A percentile compares a stretch with the other conserved stretches of the same genome.
Evolutionary conservation across 495 filamentous ascomycete species (phyloP).

Genomic region (Penicillium coffeae): DNA sequence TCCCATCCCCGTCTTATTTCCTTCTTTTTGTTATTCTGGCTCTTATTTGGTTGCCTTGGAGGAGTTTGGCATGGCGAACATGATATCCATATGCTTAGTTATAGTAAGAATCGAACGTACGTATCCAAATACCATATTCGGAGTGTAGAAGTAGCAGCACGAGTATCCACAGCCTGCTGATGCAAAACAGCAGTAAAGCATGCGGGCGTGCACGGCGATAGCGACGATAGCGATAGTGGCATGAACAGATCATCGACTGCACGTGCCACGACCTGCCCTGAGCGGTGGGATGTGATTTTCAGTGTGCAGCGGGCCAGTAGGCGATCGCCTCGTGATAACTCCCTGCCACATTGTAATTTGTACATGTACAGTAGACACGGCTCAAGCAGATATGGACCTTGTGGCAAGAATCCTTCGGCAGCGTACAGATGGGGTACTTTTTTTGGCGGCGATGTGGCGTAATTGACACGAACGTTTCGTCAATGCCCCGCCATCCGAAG

Average conservation of each 20-base stretch:
- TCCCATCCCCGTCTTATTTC: neutral
- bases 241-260: neutral
- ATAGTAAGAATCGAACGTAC: too few species aligned
- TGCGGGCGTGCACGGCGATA: too few species aligned
- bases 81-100: constrained; percentile 28
- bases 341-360: too few species aligned
- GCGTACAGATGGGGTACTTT: neutral
- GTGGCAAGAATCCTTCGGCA: neutral
- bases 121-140: too few species aligned
- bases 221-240: neutral
- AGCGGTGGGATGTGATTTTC: neutral
- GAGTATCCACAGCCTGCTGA: too few species aligned
- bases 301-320: neutral
- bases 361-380: too few species aligned
- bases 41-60: constrained; percentile 6
- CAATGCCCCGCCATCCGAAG: neutral
- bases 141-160: too few species aligned
- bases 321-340: too few species aligned
- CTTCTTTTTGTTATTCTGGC: neutral
- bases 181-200: too few species aligned
- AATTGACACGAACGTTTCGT: neutral
- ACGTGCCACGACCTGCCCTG: neutral
- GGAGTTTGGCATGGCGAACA: constrained; percentile 27
- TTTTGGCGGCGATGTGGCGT: neutral
- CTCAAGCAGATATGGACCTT: too few species aligned